A percentile compares a stretch with the other conserved stretches of the same genome.
These are phyloP conservation scores for Fusarium devonianum DNA, from an alignment of 2,329 filamentous ascomycete species.

Conservation along the genomic window DNA sequence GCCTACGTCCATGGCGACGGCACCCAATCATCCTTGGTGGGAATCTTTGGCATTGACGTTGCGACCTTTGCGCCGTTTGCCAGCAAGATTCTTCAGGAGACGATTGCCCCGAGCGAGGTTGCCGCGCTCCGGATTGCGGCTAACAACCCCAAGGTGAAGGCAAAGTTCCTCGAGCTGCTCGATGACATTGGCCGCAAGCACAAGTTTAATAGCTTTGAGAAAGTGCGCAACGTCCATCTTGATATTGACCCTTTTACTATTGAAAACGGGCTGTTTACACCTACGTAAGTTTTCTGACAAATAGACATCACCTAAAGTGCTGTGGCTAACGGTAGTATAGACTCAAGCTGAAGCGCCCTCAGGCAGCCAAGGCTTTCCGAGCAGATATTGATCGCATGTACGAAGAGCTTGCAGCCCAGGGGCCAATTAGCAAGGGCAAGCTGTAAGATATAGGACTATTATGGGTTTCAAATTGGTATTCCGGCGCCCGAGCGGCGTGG, in stretches of 20 bases:
- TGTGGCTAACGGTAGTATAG: slow-evolving; percentile 46
- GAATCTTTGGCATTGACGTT: slow-evolving; percentile 86
- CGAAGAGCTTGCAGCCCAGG: slow-evolving; percentile 52
- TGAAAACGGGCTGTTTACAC: slow-evolving; percentile 88
- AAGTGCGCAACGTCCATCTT: slow-evolving; percentile 75
- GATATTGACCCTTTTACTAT: slow-evolving; percentile 90
- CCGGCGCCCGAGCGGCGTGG: slow-evolving; percentile 14
- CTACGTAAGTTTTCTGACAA: slow-evolving; percentile 71
- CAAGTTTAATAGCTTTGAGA: slow-evolving; percentile 93
- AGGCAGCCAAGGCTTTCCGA: slow-evolving; percentile 60
- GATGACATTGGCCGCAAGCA: slow-evolving; percentile 79
- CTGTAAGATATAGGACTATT: slow-evolving; percentile 31
- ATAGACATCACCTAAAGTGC: neutral
- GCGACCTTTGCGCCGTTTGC: slow-evolving; percentile 83
- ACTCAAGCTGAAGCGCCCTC: slow-evolving; percentile 67
- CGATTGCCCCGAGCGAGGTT: slow-evolving; percentile 69
- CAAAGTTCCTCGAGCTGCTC: slow-evolving; percentile 79
- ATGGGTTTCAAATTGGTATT: slow-evolving; percentile 1
- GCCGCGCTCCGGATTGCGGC: slow-evolving; percentile 72
- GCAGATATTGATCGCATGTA: slow-evolving; percentile 65
- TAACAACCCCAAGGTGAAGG: slow-evolving; percentile 72
- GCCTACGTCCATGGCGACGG: slow-evolving; percentile 93
- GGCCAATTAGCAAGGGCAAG: slow-evolving; percentile 30
- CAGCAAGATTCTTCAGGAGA: slow-evolving; percentile 74
- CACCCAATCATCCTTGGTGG: slow-evolving; percentile 81